Conservation (phyloP, 2,329 filamentous ascomycete genomes). For the Acrodontium crateriforme region DNA sequence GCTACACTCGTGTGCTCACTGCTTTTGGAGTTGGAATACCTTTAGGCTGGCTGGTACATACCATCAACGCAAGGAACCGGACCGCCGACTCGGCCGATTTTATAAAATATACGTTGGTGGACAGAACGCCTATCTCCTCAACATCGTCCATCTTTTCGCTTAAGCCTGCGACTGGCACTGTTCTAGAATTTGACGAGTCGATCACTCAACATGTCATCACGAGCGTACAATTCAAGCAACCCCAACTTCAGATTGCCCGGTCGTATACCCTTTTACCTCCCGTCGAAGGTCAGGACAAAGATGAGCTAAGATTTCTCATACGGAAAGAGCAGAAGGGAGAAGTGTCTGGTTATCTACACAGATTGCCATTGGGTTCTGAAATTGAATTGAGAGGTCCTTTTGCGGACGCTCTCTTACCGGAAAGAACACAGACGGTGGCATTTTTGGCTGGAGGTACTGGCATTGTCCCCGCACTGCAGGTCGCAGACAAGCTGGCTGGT, state of each 20-base stretch:
- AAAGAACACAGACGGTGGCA: slow-evolving; percentile 45
- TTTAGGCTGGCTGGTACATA: slow-evolving; percentile 1
- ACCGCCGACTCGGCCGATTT: slow-evolving; percentile 5
- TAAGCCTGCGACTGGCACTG: slow-evolving; percentile 22
- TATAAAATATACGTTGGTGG: slow-evolving; percentile 44
- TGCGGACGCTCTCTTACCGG: slow-evolving; percentile 46
- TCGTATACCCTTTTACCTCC: slow-evolving; percentile 81
- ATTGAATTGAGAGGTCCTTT: slow-evolving; percentile 71
- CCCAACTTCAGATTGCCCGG: slow-evolving; percentile 78
- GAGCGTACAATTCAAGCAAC: slow-evolving; percentile 89
- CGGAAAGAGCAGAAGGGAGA: slow-evolving; percentile 69
- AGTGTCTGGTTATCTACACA: slow-evolving; percentile 68
- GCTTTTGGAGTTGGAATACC: slow-evolving; percentile 1
- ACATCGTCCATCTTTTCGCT: slow-evolving; percentile 58
- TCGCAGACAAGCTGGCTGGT: slow-evolving; percentile 45
- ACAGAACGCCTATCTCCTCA: slow-evolving; percentile 48
- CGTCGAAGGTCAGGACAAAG: slow-evolving; percentile 15
- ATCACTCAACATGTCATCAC: slow-evolving; percentile 47
- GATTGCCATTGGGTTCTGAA: slow-evolving; percentile 43
- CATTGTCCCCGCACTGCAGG: slow-evolving; percentile 78
- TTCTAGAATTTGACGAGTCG: slow-evolving; percentile 9
- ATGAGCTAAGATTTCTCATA: slow-evolving; percentile 57
- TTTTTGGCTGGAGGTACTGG: slow-evolving; percentile 90
- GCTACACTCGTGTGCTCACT: neutral
- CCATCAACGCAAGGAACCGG: neutral